phyloP scores from a whole-genome alignment of 2,329 filamentous ascomycete genomes.

The Bipolaris victoriae region DNA sequence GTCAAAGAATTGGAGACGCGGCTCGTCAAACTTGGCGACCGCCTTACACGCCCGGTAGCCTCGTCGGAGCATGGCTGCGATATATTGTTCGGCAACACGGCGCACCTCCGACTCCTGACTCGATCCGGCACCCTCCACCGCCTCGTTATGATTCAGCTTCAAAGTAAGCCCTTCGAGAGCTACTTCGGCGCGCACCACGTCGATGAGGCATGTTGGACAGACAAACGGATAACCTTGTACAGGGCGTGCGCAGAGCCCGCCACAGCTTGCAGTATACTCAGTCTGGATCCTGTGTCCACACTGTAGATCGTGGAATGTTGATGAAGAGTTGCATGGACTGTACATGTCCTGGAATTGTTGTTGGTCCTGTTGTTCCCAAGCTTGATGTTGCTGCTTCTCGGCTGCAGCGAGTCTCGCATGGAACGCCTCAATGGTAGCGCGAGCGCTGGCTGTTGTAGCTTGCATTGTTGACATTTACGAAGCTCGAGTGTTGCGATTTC shows the following conservation, averaged over 20 bases:
- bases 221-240: slow-evolving; percentile 9
- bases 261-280: slow-evolving; percentile 15
- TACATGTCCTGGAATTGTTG: slow-evolving; percentile 17
- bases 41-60: slow-evolving; percentile 10
- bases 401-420: slow-evolving; percentile 9
- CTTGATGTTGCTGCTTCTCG: slow-evolving; percentile 5
- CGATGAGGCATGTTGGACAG: slow-evolving; percentile 12
- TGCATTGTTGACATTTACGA: slow-evolving; percentile 4
- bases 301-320: slow-evolving; percentile 13
- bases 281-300: slow-evolving; percentile 16
- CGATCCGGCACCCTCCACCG: not conserved
- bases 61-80: slow-evolving; percentile 5
- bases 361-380: slow-evolving; percentile 2
- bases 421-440: slow-evolving; percentile 11
- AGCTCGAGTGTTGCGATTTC: slow-evolving; percentile 4
- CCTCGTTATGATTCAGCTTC: not conserved
- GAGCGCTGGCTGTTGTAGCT: slow-evolving; percentile 8
- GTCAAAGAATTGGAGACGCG: slow-evolving; percentile 17
- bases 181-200: slow-evolving; percentile 15
- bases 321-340: slow-evolving; percentile 14
- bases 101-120: slow-evolving; percentile 5
- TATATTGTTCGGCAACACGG: slow-evolving; percentile 6
- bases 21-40: slow-evolving; percentile 14
- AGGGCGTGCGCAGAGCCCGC: slow-evolving; percentile 8
- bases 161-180: slow-evolving; percentile 14